Base-by-base conservation (phyloP, 768 basidiomycete species). In the Scleroderma bovista region DNA sequence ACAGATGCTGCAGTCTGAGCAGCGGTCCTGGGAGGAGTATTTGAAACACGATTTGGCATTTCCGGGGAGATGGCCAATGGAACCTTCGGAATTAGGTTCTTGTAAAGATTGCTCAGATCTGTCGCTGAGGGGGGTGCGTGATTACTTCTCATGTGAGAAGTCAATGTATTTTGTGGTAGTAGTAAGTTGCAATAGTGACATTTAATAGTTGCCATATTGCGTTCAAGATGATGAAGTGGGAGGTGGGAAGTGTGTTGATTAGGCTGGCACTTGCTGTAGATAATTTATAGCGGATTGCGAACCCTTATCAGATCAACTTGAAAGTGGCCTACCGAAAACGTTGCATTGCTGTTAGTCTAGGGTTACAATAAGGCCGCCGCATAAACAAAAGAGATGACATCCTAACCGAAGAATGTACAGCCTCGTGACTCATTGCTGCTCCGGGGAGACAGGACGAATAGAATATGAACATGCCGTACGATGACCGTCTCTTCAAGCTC, bases 161-260 rank as follows among this genome's bases (percentile, higher is more conserved):
- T 51, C 34, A 47, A 47, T 4, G 51, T 24, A 31, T 13, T 12
- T 31, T 54, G 55, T 2, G 26, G 44, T 11, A 63, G 6, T 31
- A 13, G 11, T 23, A 39, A 36, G 0, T 47, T 16, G n/a, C 62
- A 64, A 32, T 57, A 57, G 37, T 1, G 0, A 36, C 62, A 63
- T 9, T 15, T 2, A 43, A 64, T 9, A 33, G 23, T 45, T 16
- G 31, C n/a, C 17, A 32, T n/a, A 17, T 33, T 45, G 15, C 5
- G 26, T 32, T 32, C 22, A 24, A 9, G 57, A 59, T 64, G 13
- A n/a, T 22, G 23, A 34, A 12, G 9, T 19, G 7, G 7, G 8
- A 8, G 34, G n/a, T 36, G 34, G 34, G n/a, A 36, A 5, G 12
- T 36, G 19, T 24, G 9, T 9, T 43, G 11, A 11, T 26, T 23